A percentile compares a stretch with the other conserved stretches of the same genome.
Evolutionary conservation across 2,329 filamentous ascomycete genomes (phyloP).

Genomic region (Colletotrichum cordylinicola): DNA sequence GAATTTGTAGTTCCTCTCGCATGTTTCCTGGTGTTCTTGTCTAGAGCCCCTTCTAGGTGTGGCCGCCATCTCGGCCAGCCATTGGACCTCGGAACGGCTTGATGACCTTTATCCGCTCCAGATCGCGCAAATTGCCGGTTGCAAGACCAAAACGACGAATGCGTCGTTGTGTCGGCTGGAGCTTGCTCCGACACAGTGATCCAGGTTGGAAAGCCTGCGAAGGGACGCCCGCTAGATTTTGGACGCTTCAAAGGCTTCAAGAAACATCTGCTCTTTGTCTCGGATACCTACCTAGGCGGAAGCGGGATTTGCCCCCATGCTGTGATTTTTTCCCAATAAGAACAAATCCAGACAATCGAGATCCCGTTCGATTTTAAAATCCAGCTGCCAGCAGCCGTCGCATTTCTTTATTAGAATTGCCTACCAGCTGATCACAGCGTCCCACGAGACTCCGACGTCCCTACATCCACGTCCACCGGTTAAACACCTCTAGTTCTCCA

Average conservation of each 20-base stretch:
- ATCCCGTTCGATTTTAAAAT: not conserved
- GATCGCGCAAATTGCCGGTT: not conserved
- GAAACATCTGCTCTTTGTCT: too few relatives aligned
- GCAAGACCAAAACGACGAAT: not conserved
- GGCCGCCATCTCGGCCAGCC: not conserved
- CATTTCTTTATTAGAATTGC: not conserved
- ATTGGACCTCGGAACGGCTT: not conserved
- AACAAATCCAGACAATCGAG: not conserved
- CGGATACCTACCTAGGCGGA: too few relatives aligned
- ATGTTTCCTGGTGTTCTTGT: not conserved
- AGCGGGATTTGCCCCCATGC: too few relatives aligned
- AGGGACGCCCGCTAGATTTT: too few relatives aligned
- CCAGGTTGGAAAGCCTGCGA: too few relatives aligned
- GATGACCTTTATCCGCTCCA: not conserved
- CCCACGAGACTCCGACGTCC: not conserved
- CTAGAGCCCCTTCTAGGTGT: not conserved
- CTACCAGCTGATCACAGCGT: not conserved
- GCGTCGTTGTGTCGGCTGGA: not conserved
- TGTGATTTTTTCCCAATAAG: too few relatives aligned
- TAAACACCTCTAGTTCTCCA: not conserved
- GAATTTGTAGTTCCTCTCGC: not conserved
- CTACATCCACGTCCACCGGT: not conserved
- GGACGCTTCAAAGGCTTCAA: too few relatives aligned
- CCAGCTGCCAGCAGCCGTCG: not conserved
- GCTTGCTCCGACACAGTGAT: not conserved